Evolutionary conservation across 495 filamentous ascomycete genomes (phyloP), one percentile per base, ranked within the genome.

Genomic region (Alectoria sarmentosa): DNA sequence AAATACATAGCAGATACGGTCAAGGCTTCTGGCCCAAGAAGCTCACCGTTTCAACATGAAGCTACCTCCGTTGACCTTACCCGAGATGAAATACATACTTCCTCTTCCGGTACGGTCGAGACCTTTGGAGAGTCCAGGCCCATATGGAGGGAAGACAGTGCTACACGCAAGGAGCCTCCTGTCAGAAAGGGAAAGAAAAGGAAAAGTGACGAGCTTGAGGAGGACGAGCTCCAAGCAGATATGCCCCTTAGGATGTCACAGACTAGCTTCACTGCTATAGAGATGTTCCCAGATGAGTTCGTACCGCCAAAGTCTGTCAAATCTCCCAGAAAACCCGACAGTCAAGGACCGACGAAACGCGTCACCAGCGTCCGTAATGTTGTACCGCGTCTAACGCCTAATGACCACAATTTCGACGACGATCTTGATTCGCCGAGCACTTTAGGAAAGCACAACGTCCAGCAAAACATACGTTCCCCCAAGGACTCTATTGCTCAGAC

Each of bases 1-100:
- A 48, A 70, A 67, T 32, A 72, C 58, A 46, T 67, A 70, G 65
- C 55, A 39, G 48, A 74, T 62, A 54, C 69, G 61, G 58, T 68
- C 52, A n/a, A 65, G 64, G n/a, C 60, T 60, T 52, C 68, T 42
- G 52, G 55, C 62, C 58, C 68, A 58, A 54, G 73, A 64, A 46
- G 66, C 66, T 63, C 68, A 58, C 37, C 49, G 61, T 4, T 56
- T 42, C 38, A 72, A 42, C 67, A 70, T 48, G 73, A 72, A 64
- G 77, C 88, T 39, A 86, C 88, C 58, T 76, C 86, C 0, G 81
- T 94, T 62, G 91, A 94, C 69, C 73, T 95, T 46, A 94, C 90
- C 1, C 84, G 80, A 19, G 85, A 83, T 46, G 76, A 83, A 75
- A 69, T 65, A 63, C 69, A 73, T 28, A 66, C 74, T 44, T 56